Evolutionary conservation across 83 land plant genomes (phyloP).

Genomic region (Picea abies): DNA sequence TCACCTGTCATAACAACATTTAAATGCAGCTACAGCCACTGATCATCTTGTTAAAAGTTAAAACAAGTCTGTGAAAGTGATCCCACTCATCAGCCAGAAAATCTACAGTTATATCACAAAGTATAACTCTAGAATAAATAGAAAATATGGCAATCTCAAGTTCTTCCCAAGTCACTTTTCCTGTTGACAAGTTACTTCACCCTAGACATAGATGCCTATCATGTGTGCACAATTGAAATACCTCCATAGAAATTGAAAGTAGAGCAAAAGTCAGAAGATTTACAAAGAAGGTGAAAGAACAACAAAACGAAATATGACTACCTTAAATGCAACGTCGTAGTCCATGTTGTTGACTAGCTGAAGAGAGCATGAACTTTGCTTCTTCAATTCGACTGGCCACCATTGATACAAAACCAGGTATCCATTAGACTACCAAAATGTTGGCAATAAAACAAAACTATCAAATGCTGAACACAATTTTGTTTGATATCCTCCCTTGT

Average conservation of each 20-base stretch:
- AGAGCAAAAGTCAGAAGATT: background rate
- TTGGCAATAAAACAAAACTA: background rate
- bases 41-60: too few relatives aligned
- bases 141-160: background rate
- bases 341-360: slow-evolving; percentile 61
- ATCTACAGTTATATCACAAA: background rate
- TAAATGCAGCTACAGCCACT: too few relatives aligned
- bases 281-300: background rate
- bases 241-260: background rate
- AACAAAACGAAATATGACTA: slow-evolving; percentile 1
- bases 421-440: background rate
- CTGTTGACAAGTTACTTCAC: background rate
- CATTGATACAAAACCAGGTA: background rate
- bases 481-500: background rate
- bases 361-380: slow-evolving; percentile 65
- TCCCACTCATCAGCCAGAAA: background rate
- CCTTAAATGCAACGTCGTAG: slow-evolving; percentile 64
- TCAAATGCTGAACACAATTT: background rate
- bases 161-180: background rate
- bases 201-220: background rate
- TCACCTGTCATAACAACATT: slow-evolving; percentile 25
- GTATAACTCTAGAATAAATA: background rate
- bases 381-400: slow-evolving; percentile 55
- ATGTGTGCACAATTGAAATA: background rate
- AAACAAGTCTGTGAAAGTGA: background rate